Evolutionary conservation across 2,329 filamentous ascomycete species (phyloP).

Genomic region (Xylariales sp.): DNA sequence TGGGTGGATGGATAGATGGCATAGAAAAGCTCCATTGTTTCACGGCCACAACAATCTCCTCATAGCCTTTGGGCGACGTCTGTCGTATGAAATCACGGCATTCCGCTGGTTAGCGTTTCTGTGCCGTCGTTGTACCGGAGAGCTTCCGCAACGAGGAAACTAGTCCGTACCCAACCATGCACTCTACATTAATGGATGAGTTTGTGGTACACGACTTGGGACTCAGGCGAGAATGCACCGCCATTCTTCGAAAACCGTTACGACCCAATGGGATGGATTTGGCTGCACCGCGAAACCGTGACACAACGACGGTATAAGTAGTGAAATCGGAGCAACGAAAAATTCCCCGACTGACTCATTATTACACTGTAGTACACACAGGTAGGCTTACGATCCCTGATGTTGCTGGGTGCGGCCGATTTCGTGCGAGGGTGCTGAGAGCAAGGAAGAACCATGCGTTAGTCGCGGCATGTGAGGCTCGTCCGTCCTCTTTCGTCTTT

Average conservation of each 20-base stretch:
- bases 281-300: constrained; percentile 32
- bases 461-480: constrained; percentile 33
- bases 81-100: constrained; percentile 29
- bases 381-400: constrained; percentile 28
- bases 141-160: constrained; percentile 26
- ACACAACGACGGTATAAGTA: constrained; percentile 25
- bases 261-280: constrained; percentile 38
- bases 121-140: constrained; percentile 24
- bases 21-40: constrained; percentile 28
- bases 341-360: constrained; percentile 41
- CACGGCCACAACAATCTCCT: constrained; percentile 26
- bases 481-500: constrained; percentile 21
- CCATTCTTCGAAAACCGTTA: constrained; percentile 38
- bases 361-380: constrained; percentile 32
- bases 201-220: constrained; percentile 27
- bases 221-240: constrained; percentile 36
- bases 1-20: constrained; percentile 20
- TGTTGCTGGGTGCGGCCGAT: constrained; percentile 34
- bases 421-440: constrained; percentile 33
- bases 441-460: constrained; percentile 38
- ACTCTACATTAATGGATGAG: constrained; percentile 22
- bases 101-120: constrained; percentile 26
- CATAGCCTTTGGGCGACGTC: constrained; percentile 27
- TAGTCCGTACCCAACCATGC: constrained; percentile 32
- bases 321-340: constrained; percentile 37